These are phyloP conservation scores for Sporothrix curviconia DNA, from an alignment of 2,329 filamentous ascomycete species.

Conservation along the genomic window DNA sequence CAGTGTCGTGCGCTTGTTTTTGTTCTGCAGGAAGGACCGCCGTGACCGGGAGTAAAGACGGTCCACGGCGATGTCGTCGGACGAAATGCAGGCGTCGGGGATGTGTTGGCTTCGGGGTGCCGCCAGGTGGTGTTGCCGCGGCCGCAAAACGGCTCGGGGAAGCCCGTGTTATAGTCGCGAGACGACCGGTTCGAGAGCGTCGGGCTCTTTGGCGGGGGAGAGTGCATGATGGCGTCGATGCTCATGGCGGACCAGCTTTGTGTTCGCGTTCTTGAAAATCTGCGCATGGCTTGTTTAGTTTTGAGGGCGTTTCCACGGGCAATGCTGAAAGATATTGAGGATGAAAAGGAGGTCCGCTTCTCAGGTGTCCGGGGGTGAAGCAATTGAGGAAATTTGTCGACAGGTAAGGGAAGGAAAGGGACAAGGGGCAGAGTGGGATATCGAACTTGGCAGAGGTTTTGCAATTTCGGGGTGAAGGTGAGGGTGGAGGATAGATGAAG, in stretches of 20 bases:
- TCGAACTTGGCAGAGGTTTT: background rate
- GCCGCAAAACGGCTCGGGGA: conserved; percentile 44
- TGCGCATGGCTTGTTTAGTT: conserved; percentile 16
- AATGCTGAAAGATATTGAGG: too few relatives aligned
- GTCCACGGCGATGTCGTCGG: conserved; percentile 44
- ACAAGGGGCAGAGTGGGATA: background rate
- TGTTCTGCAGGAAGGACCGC: conserved; percentile 38
- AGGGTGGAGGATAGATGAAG: background rate
- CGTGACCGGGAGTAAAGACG: conserved; percentile 38
- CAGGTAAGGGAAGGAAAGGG: background rate
- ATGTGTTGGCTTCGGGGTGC: conserved; percentile 55
- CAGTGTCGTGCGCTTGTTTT: conserved; percentile 41
- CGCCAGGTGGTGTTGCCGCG: conserved; percentile 53
- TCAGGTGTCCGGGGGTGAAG: background rate
- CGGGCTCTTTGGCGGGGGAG: conserved; percentile 7
- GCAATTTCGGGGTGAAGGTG: background rate
- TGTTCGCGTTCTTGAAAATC: conserved; percentile 12
- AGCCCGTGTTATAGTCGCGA: conserved; percentile 38
- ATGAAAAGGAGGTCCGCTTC: background rate
- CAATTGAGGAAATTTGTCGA: background rate
- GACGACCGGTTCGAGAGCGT: conserved; percentile 5
- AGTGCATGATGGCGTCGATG: conserved; percentile 11
- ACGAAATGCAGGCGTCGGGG: conserved; percentile 50
- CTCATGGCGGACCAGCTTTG: conserved; percentile 21
- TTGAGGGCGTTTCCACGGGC: too few relatives aligned